phyloP scores from a whole-genome alignment of 2,329 filamentous ascomycete genomes.

The Tolypocladium ovalisporum region DNA sequence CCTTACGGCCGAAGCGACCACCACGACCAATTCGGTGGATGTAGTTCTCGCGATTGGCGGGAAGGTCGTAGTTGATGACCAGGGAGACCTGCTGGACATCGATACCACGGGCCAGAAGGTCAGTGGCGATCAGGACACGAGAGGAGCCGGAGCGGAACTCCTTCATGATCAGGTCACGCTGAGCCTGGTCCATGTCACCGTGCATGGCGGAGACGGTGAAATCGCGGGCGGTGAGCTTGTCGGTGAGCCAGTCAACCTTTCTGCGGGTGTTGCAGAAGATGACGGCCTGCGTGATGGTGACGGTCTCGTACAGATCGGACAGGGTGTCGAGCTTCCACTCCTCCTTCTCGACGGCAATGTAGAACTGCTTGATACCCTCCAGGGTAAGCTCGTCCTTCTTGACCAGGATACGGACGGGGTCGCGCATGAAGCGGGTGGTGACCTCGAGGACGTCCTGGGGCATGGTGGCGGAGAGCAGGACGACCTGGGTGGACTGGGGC shows the following conservation, averaged over 20 bases:
- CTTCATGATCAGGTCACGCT: conserved; percentile 99
- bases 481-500: conserved; percentile 95
- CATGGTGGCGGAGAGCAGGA: conserved; percentile 96
- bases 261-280: conserved; percentile 99
- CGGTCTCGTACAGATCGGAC: conserved; percentile 96
- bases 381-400: conserved; percentile 99
- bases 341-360: conserved; percentile 99
- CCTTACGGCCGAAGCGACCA: conserved; percentile 99
- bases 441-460: conserved; percentile 98
- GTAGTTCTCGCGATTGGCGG: conserved; percentile 99
- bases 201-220: conserved; percentile 99
- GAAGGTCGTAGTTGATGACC: conserved; percentile 99
- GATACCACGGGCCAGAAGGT: conserved; percentile 97
- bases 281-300: conserved; percentile 98
- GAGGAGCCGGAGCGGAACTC: conserved; percentile 99
- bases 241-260: conserved; percentile 99
- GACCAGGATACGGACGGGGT: conserved; percentile 96
- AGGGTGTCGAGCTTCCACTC: conserved; percentile 99
- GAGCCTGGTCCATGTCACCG: conserved; percentile 96
- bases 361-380: conserved; percentile 99
- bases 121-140: conserved; percentile 96
- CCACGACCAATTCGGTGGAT: conserved; percentile 99
- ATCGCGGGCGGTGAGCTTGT: conserved; percentile 96
- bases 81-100: conserved; percentile 99
- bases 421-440: conserved; percentile 99